Percentiles rank a stretch among this genome's conserved stretches.
phyloP scores from a whole-genome alignment of 1,284 basidiomycete species.

The Rhodotorula sp. region DNA sequence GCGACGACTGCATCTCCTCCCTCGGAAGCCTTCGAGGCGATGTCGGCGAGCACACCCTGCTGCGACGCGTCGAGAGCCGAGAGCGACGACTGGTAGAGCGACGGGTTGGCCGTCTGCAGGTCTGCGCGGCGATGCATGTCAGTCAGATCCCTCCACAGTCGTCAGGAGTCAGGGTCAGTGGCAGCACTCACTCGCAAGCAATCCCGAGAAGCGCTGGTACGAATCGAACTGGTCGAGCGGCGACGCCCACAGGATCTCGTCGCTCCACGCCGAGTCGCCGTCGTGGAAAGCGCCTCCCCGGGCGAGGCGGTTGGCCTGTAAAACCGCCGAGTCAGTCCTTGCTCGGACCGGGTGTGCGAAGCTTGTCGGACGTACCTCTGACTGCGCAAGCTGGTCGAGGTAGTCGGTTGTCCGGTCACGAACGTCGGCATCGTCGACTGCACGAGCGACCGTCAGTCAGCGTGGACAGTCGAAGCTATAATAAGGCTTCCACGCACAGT shows the following conservation, averaged over 20 bases:
- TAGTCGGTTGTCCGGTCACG: constrained; percentile 35
- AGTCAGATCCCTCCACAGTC: not conserved
- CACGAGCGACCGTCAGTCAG: not conserved
- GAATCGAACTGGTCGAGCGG: constrained; percentile 45
- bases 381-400: constrained; percentile 33
- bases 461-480: too few relatives aligned
- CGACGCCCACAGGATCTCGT: constrained; percentile 45
- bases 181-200: constrained; percentile 31
- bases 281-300: constrained; percentile 30
- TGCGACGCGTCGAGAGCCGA: constrained; percentile 13
- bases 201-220: constrained; percentile 41
- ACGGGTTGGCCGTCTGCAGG: constrained; percentile 17
- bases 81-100: constrained; percentile 23
- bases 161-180: not conserved
- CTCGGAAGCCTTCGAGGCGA: constrained; percentile 26
- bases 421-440: constrained; percentile 31
- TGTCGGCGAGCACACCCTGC: constrained; percentile 18
- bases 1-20: constrained; percentile 26
- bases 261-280: constrained; percentile 41
- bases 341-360: not conserved
- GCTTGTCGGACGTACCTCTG: constrained; percentile 14
- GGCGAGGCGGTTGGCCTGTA: constrained; percentile 9
- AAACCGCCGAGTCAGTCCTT: not conserved
- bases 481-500: constrained; percentile 1
- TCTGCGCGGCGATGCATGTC: not conserved